Conservation (phyloP, 495 filamentous ascomycete genomes). For the Penicillium tannophilum region DNA sequence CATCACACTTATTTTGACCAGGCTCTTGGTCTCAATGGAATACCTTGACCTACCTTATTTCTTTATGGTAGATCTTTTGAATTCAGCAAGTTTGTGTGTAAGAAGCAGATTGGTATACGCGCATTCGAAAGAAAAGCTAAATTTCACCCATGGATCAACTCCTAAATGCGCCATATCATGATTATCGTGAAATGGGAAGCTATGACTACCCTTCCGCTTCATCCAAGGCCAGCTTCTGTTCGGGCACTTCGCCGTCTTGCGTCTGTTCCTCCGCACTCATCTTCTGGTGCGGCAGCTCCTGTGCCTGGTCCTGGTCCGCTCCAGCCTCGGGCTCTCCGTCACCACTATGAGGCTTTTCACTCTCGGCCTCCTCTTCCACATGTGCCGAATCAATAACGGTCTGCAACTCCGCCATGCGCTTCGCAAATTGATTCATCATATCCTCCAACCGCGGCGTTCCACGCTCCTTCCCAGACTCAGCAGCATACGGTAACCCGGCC, state of each 20-base stretch:
- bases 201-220: neutral
- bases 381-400: slow-evolving; percentile 44
- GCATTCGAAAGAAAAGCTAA: neutral
- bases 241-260: neutral
- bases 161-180: neutral
- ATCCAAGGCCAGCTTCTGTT: neutral
- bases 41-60: neutral
- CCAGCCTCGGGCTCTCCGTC: neutral
- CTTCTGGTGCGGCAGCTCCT: neutral
- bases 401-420: slow-evolving; percentile 57
- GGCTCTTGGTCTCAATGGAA: neutral
- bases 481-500: slow-evolving; percentile 30
- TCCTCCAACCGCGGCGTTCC: slow-evolving; percentile 45
- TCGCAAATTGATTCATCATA: slow-evolving; percentile 69
- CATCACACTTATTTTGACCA: neutral
- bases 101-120: neutral
- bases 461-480: slow-evolving; percentile 34
- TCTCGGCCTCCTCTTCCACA: neutral
- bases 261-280: neutral
- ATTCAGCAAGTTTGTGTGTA: neutral
- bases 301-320: neutral
- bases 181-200: neutral
- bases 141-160: neutral
- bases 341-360: neutral
- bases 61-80: neutral